phyloP scores from a whole-genome alignment of 129 eudicot genomes.

The Calendula officinalis region DNA sequence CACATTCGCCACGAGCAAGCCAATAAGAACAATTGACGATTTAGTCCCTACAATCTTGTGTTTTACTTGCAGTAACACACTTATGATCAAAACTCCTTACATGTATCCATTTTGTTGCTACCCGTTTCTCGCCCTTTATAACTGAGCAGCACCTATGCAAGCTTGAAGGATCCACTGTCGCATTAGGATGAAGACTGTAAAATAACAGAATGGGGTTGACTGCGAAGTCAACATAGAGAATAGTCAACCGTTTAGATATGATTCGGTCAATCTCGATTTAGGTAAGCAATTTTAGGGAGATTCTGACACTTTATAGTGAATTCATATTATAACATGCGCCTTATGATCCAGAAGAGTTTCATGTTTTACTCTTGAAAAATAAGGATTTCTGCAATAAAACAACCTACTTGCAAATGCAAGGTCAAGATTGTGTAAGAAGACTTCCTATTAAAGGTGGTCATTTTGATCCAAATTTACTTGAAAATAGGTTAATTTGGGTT shows the following conservation, averaged over 20 bases:
- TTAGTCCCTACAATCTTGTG: slow-evolving; percentile 45
- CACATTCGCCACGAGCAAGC: slow-evolving; percentile 77
- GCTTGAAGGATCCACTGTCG: slow-evolving; percentile 57
- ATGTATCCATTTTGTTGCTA: slow-evolving; percentile 91
- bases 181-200: slow-evolving; percentile 70
- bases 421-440: too few species aligned
- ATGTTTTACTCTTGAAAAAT: slow-evolving; percentile 12
- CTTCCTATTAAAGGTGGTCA: too few species aligned
- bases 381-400: not conserved
- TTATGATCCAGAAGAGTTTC: not conserved
- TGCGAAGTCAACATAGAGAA: slow-evolving; percentile 36
- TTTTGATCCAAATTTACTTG: too few species aligned
- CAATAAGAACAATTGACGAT: slow-evolving; percentile 41
- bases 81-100: slow-evolving; percentile 56
- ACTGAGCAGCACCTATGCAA: slow-evolving; percentile 91
- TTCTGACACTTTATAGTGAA: not conserved
- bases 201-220: slow-evolving; percentile 77
- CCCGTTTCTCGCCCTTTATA: slow-evolving; percentile 84
- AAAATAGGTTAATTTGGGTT: too few species aligned
- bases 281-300: not conserved
- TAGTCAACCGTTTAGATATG: not conserved
- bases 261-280: not conserved
- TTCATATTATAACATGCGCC: not conserved
- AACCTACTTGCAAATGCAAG: too few species aligned
- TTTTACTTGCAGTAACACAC: slow-evolving; percentile 14